Percentiles rank a stretch among this genome's conserved stretches.
Conservation (phyloP, 148 eudicot species). For the Agrostemma githago region DNA sequence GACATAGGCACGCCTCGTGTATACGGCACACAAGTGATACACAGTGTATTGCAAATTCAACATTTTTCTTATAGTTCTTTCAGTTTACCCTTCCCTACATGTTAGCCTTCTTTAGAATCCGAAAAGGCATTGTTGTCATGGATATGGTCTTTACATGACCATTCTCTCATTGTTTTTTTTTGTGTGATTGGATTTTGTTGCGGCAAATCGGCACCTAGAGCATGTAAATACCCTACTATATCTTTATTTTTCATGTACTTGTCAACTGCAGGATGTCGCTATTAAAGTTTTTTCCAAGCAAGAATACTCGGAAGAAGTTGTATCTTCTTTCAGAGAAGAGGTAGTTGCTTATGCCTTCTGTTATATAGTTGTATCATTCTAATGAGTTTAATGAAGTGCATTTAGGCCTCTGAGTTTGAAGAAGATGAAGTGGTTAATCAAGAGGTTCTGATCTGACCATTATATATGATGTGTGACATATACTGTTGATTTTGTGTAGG, state of each 20-base stretch:
- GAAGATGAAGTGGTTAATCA: not conserved
- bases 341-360: slow-evolving; percentile 29
- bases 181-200: not conserved
- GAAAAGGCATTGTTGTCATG: not conserved
- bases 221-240: not conserved
- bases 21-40: not conserved
- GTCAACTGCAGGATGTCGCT: slow-evolving; percentile 80
- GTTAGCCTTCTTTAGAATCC: not conserved
- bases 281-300: slow-evolving; percentile 83
- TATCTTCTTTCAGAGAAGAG: slow-evolving; percentile 82
- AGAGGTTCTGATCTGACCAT: not conserved
- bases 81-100: not conserved
- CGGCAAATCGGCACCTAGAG: not conserved
- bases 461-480: not conserved
- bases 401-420: not conserved
- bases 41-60: not conserved
- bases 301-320: slow-evolving; percentile 82
- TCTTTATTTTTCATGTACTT: not conserved
- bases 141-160: not conserved
- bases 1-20: not conserved
- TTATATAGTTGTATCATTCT: not conserved
- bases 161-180: not conserved
- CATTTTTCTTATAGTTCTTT: not conserved
- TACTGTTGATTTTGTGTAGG: slow-evolving; percentile 35
- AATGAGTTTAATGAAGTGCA: not conserved